Base-by-base conservation (phyloP, 768 basidiomycete species). In the Termitomyces sp. region DNA sequence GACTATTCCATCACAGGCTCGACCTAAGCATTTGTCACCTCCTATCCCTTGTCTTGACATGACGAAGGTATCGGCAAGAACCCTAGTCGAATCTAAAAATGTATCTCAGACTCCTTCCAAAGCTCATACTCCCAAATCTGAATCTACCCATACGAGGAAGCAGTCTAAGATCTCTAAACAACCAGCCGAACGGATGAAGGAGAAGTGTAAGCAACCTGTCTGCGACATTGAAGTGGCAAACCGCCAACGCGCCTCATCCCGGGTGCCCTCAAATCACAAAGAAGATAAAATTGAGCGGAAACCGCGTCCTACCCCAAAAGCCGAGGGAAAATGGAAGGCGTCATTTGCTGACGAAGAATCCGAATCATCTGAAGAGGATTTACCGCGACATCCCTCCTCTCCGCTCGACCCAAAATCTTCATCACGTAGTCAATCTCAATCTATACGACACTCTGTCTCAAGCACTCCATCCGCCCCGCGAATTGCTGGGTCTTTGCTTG, bases 311-410 rank as follows among this genome's bases (percentile, higher is more conserved):
- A 59, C 30, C 31, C 44, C 56, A 1, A 57, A 43, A 40, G 44
- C 53, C 49, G 67, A 67, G 28, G 59, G 63, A 3, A 64, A 61
- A 54, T 47, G 56, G 26, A 59, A 60, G 37, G 52, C 46, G 5
- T 31, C 26, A 38, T 46, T 37, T 51, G 23, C 5, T 35, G 43
- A 61, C 14, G 44, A 53, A 19, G 30, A 12, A 26, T 10, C 12
- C n/a, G 28, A 30, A 28, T 41, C 50, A 30, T 19, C 15, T 28
- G 38, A 51, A 41, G 50, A 50, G 26, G 37, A 19, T 17, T 53
- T 58, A 45, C 62, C 64, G 56, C 65, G 70, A 66, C 62, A 67
- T 57, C 63, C 62, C 23, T 54, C 62, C 52, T 49, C 64, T 54
- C 28, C 38, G 8, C 54, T 17, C 35, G 42, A 14, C 19, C 38